phyloP scores from a whole-genome alignment of 2,329 filamentous ascomycete genomes.

The Cladosporium sp. region DNA sequence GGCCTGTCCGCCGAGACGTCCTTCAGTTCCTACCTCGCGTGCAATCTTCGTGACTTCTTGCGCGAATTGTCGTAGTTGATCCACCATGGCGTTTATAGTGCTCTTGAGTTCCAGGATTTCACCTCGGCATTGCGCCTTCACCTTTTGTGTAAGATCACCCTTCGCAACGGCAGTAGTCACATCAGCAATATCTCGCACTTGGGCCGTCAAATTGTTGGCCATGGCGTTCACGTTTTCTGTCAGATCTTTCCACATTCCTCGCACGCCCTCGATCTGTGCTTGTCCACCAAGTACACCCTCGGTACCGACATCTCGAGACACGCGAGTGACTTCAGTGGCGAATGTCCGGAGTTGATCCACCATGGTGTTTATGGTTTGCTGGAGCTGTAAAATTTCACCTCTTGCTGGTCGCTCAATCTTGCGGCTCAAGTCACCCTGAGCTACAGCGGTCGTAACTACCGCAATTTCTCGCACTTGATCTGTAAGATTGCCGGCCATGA shows the following conservation, averaged over 20 bases:
- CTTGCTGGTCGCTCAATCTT: conserved; percentile 93
- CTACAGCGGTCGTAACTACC: conserved; percentile 91
- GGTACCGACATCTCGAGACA: conserved; percentile 61
- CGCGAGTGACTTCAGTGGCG: conserved; percentile 61
- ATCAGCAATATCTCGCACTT: conserved; percentile 51
- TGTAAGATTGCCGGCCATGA: conserved; percentile 97
- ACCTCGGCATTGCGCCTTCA: conserved; percentile 49
- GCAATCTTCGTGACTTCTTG: conserved; percentile 52
- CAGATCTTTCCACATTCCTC: conserved; percentile 64
- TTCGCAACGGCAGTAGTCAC: conserved; percentile 51
- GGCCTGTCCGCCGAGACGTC: conserved; percentile 48
- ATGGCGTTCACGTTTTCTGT: conserved; percentile 54
- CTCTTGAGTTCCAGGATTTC: conserved; percentile 50
- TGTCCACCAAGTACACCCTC: conserved; percentile 61
- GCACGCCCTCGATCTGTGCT: conserved; percentile 60
- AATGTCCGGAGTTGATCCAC: conserved; percentile 63
- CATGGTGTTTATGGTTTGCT: conserved; percentile 77
- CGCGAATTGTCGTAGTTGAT: conserved; percentile 50
- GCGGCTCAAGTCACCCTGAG: conserved; percentile 87
- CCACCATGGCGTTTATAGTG: conserved; percentile 52
- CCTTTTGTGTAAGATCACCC: conserved; percentile 49
- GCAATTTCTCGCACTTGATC: conserved; percentile 98
- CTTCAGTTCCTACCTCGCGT: conserved; percentile 50
- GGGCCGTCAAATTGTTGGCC: conserved; percentile 50
- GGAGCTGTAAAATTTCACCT: conserved; percentile 90